Base-by-base conservation (phyloP, 192 early-diverging fungal species). In the Paraglomus occultum region DNA sequence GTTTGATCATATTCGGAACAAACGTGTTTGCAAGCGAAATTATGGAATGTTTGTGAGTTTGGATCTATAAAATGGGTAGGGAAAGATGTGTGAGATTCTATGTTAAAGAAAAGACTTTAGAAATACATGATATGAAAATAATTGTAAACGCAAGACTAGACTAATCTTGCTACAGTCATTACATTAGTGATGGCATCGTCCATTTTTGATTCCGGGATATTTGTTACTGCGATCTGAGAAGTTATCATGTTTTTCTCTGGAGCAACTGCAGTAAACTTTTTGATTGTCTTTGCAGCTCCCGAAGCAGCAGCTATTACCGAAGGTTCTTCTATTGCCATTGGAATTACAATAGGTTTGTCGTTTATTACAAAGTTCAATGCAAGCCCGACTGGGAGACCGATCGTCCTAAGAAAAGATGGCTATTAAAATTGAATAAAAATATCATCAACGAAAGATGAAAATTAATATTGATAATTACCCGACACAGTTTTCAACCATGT, bases 401-500 rank as follows among this genome's bases (percentile, higher is more conserved):
- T 67, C 7, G 85, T 89, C 45, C 88, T 88, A 67, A 6, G 6
- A 5, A 12, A 40, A 22, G 48, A 10, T 57, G 22, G 49, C 14
- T 22, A 50, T 8, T 18, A 39, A 76, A 48, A 14, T 8, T 75
- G 53, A 64, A 50, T 17, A 71, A 54, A 2, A 17, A 63, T 38
- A 47, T 42, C 57, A 57, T 54, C 9, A 46, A n/a, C 31, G 50
- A 39, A 40, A 38, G 15, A 49, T 42, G 52, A 15, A n/a, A 79
- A 17, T 51, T 9, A 47, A 79, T 12, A 43, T 47, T 50, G 49
- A 14, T 45, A 51, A 54, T 62, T 74, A 87, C 81, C 89, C 89
- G 12, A 89, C 77, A 64, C 88, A 89, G 74, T 90, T 90, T 73
- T 91, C 90, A 40, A 91, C 85, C 90, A 91, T 91, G 66, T 90